Conservation (phyloP, 2,329 filamentous ascomycete species). For the Ambrosiella xylebori region DNA sequence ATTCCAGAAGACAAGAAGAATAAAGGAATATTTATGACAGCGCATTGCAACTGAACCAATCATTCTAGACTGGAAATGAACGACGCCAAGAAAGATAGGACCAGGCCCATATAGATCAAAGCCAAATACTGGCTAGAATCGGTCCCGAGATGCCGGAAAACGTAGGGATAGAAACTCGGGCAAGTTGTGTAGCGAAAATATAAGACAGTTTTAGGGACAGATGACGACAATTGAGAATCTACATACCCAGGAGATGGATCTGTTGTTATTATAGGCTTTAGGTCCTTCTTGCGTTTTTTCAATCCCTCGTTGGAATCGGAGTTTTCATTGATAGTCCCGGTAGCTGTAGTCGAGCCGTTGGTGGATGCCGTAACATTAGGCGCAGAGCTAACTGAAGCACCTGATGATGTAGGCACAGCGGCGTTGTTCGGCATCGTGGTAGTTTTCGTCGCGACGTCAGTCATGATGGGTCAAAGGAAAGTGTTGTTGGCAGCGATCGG, state of each 20-base stretch:
- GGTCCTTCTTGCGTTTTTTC: slow-evolving; percentile 6
- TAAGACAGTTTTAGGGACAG: too few species aligned
- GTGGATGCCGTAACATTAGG: not conserved
- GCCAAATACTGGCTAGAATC: too few species aligned
- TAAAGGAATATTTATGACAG: too few species aligned
- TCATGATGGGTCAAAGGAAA: not conserved
- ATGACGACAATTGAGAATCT: not conserved
- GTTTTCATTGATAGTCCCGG: not conserved
- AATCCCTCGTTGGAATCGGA: not conserved
- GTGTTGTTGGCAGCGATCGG: not conserved
- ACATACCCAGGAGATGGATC: not conserved
- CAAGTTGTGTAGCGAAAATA: not conserved
- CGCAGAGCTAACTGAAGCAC: not conserved
- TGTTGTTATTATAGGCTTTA: slow-evolving; percentile 6
- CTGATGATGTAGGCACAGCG: not conserved
- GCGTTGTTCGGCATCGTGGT: not conserved
- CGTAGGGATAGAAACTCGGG: too few species aligned
- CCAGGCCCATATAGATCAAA: too few species aligned
- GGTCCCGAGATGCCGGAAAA: too few species aligned
- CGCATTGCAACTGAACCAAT: too few species aligned
- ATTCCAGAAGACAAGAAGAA: too few species aligned
- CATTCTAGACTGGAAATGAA: too few species aligned
- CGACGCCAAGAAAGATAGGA: too few species aligned
- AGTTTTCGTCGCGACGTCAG: not conserved
- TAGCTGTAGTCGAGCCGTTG: not conserved